phyloP scores from a whole-genome alignment of 768 basidiomycete genomes.

The Lactarius sp. region DNA sequence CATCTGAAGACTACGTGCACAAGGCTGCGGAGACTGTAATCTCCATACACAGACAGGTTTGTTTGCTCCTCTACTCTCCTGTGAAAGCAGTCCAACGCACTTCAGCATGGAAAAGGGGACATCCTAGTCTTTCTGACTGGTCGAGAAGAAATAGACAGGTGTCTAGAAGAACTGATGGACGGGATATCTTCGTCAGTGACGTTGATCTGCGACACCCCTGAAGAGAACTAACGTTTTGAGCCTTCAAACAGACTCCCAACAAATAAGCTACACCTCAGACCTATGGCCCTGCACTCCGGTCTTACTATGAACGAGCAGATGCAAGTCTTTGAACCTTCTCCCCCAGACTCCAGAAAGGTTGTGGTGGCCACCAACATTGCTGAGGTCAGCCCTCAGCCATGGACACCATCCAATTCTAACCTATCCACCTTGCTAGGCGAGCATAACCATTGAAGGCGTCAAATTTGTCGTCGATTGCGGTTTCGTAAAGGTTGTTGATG shows the following conservation, averaged over 20 bases:
- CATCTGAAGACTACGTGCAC: constrained; percentile 73
- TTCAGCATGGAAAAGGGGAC: constrained; percentile 78
- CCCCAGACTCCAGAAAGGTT: constrained; percentile 78
- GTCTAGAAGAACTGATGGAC: constrained; percentile 80
- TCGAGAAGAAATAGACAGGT: constrained; percentile 91
- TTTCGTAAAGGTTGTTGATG: constrained; percentile 74
- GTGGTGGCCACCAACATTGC: constrained; percentile 95
- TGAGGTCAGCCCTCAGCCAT: constrained; percentile 47
- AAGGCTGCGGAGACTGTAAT: constrained; percentile 80
- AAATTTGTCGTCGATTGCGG: constrained; percentile 92
- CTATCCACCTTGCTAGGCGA: constrained; percentile 51
- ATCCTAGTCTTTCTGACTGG: constrained; percentile 93
- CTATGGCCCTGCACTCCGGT: constrained; percentile 84
- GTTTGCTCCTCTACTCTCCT: not conserved
- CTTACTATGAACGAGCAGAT: constrained; percentile 85
- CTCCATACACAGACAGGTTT: constrained; percentile 75
- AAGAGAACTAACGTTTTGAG: not conserved
- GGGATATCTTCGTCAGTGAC: constrained; percentile 16
- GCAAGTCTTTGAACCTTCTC: constrained; percentile 72
- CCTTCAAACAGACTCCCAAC: constrained; percentile 41
- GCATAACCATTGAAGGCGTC: constrained; percentile 94
- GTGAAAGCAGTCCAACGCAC: not conserved
- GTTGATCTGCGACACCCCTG: constrained; percentile 9
- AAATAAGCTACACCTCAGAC: constrained; percentile 52
- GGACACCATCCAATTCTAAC: not conserved